A percentile compares a stretch with the other conserved stretches of the same genome.
Evolutionary conservation across 768 basidiomycete genomes (phyloP).

Genomic region (Coprinopsis sp.): DNA sequence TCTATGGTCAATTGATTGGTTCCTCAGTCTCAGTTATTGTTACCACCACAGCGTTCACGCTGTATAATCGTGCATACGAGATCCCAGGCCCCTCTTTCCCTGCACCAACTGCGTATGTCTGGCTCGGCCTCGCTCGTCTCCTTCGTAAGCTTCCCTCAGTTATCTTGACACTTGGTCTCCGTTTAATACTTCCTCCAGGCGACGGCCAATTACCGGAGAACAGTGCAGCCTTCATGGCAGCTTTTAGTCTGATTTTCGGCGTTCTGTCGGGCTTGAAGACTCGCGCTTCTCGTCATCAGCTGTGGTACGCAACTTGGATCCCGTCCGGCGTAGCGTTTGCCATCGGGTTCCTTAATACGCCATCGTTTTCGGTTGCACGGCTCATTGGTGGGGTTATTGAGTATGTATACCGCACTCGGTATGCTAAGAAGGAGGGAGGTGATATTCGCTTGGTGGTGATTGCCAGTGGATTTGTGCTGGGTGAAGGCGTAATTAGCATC

Average conservation of each 20-base stretch:
- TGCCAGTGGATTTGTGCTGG: constrained; percentile 93
- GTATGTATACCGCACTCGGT: constrained; percentile 54
- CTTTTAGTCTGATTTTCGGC: constrained; percentile 70
- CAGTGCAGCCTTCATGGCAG: constrained; percentile 71
- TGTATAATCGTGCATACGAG: constrained; percentile 82
- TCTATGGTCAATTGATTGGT: constrained; percentile 90
- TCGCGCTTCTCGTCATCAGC: constrained; percentile 42
- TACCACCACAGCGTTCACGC: constrained; percentile 79
- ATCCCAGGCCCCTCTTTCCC: constrained; percentile 96
- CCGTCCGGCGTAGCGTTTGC: constrained; percentile 94
- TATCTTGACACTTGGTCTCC: constrained; percentile 1
- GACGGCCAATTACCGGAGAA: constrained; percentile 80
- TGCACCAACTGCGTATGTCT: constrained; percentile 92
- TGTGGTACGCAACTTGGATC: constrained; percentile 68
- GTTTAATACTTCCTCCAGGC: constrained; percentile 41
- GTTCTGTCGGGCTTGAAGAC: constrained; percentile 64
- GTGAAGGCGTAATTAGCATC: constrained; percentile 89
- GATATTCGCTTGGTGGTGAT: constrained; percentile 80
- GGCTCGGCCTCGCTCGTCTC: constrained; percentile 74
- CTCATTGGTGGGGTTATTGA: constrained; percentile 85
- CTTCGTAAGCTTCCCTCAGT: constrained; percentile 50
- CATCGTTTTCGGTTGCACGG: constrained; percentile 89
- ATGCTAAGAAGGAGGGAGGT: constrained; percentile 35
- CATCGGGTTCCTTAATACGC: constrained; percentile 93
- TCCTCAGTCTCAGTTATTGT: constrained; percentile 85